Evolutionary conservation across 768 basidiomycete genomes (phyloP).

Genomic region (Podaxis carcinomalis): DNA sequence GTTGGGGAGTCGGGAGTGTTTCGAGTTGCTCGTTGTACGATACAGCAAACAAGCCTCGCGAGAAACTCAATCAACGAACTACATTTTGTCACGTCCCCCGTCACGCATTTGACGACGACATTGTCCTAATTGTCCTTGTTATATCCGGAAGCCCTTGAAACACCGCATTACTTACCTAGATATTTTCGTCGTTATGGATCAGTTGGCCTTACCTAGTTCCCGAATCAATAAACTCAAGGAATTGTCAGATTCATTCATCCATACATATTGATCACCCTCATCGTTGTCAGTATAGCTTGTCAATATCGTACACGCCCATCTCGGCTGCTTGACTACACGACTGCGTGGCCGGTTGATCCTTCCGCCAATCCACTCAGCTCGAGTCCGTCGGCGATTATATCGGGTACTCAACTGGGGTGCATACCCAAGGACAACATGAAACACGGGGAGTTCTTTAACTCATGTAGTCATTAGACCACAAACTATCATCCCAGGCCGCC

Average conservation of each 20-base stretch:
- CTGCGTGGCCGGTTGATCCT: constrained; percentile 45
- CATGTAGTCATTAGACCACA: constrained; percentile 60
- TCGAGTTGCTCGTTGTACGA: constrained; percentile 23
- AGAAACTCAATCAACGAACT: constrained; percentile 21
- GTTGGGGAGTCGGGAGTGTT: not conserved
- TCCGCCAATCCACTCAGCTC: constrained; percentile 53
- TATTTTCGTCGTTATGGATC: too few relatives aligned
- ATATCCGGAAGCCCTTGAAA: not conserved
- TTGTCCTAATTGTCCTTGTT: constrained; percentile 6
- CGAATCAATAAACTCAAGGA: constrained; percentile 56
- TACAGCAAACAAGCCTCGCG: constrained; percentile 23
- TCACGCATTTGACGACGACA: constrained; percentile 2
- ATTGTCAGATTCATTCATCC: constrained; percentile 53
- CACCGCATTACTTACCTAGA: not conserved
- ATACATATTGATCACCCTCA: constrained; percentile 59
- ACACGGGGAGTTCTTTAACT: constrained; percentile 70
- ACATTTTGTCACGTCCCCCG: constrained; percentile 12
- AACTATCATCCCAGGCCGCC: constrained; percentile 69
- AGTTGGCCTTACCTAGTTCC: constrained; percentile 33
- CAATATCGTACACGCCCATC: constrained; percentile 47
- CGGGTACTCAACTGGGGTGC: constrained; percentile 67
- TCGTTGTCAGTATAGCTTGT: constrained; percentile 67
- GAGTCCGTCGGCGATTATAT: constrained; percentile 31
- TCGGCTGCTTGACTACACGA: constrained; percentile 51
- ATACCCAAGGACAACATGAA: constrained; percentile 52